A percentile compares a stretch with the other conserved stretches of the same genome.
Evolutionary conservation across 73 alveolate genomes (phyloP).

Genomic region (Uronychia binucleata): DNA sequence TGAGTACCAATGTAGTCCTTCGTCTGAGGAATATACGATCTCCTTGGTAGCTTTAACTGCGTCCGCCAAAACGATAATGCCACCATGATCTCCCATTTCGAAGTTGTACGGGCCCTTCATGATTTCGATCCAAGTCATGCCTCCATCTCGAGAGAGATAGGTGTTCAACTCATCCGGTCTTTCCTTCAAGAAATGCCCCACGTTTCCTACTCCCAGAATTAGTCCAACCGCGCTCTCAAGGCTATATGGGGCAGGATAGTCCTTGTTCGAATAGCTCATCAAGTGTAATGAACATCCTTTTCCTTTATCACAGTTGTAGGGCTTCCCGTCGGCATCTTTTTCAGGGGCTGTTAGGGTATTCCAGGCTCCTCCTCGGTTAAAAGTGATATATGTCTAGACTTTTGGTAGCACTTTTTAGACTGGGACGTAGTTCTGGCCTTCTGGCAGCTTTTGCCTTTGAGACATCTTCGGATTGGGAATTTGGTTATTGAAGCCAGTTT

Average conservation of each 20-base stretch:
- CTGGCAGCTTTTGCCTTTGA: conserved; percentile 46
- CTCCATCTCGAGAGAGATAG: conserved; percentile 93
- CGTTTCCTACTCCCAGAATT: conserved; percentile 88
- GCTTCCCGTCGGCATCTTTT: conserved; percentile 66
- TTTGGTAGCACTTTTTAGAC: no score
- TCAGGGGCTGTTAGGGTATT: conserved; percentile 75
- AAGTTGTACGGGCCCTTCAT: conserved; percentile 85
- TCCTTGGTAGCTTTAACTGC: conserved; percentile 70
- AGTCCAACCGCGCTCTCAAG: conserved; percentile 85
- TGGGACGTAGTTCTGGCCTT: not conserved
- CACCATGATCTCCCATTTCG: conserved; percentile 98
- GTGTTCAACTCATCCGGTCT: conserved; percentile 70
- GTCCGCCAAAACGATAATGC: conserved; percentile 89
- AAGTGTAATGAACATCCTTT: conserved; percentile 88
- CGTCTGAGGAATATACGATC: conserved; percentile 79
- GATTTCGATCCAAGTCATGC: conserved; percentile 88
- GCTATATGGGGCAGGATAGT: conserved; percentile 77
- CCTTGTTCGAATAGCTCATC: conserved; percentile 79
- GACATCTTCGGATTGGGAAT: conserved; percentile 46
- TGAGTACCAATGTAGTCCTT: conserved; percentile 79
- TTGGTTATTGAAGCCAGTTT: conserved; percentile 21
- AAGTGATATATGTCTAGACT: conserved; percentile 84
- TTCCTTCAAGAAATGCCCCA: conserved; percentile 72
- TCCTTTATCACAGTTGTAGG: conserved; percentile 58
- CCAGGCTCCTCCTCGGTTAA: conserved; percentile 95